Base-by-base conservation (phyloP, 2,329 filamentous ascomycete species). In the Fusarium pilosicola region DNA sequence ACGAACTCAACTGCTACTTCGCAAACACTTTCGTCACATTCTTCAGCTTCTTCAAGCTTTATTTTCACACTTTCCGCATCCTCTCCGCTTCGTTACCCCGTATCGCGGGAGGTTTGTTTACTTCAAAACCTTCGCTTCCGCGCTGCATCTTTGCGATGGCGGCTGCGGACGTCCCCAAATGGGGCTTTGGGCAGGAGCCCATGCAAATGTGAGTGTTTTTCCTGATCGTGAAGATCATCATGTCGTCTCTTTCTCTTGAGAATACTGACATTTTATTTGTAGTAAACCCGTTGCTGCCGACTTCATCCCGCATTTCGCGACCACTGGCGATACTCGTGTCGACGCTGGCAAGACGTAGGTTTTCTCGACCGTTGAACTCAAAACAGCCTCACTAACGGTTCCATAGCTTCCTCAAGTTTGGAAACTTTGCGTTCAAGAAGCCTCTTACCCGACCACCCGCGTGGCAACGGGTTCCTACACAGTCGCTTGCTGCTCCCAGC, bases 391-490 rank as follows among this genome's bases (percentile, higher is more conserved):
- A 34, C 70, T 78, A 69, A 79, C 63, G 11, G 32, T 18, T 32
- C 24, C 9, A 48, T 44, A 81, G 79, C 34, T 73, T 58, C 46
- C 80, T 80, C 73, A 70, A 48, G 15, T 70, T 72, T 13, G 48
- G 54, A 32, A 58, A 81, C 22, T 58, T 63, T 24, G 68, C 70
- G 13, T 76, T 76, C 10, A 55, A 54, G n/a, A 22, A 36, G 24
- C 56, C 74, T 10, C 66, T 65, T 9, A 73, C 61, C 30, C 77
- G 77, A 44, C 73, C 66, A 26, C 80, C 78, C 34, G 80, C 80
- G 17, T 82, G 80, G 80, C 73, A 74, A 49, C 81, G 81, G 41
- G 72, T 82, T 57, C 75, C 68, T 49, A 80, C 73, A 64, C 78
- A 57, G 51, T 75, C 64, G n/a, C 75, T 77, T 48, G 41, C 75